Evolutionary conservation across 768 basidiomycete species (phyloP).

Genomic region (Strobilomyces echinocephalus): DNA sequence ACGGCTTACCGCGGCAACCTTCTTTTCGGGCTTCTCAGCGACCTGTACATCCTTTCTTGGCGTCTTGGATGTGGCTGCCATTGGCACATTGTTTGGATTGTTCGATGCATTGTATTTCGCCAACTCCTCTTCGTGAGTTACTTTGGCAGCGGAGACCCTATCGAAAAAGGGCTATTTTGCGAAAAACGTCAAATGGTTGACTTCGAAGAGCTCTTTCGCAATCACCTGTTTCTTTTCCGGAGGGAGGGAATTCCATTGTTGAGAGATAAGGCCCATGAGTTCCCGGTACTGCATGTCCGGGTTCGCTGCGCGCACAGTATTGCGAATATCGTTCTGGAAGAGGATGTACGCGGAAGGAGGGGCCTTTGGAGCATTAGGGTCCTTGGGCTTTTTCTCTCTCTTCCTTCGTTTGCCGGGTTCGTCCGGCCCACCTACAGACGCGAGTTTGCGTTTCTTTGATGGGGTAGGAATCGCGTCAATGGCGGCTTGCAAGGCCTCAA

Average conservation of each 20-base stretch:
- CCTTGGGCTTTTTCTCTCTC: conserved; percentile 61
- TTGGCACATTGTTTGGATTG: conserved; percentile 45
- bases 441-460: conserved; percentile 51
- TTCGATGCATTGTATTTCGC: conserved; percentile 58
- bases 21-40: conserved; percentile 26
- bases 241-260: conserved; percentile 67
- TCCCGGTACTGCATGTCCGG: conserved; percentile 68
- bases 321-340: conserved; percentile 89
- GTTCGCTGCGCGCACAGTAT: conserved; percentile 59
- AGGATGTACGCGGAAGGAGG: conserved; percentile 90
- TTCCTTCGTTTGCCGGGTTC: conserved; percentile 35
- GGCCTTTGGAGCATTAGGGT: conserved; percentile 92
- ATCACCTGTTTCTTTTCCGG: conserved; percentile 72
- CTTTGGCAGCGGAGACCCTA: conserved; percentile 54
- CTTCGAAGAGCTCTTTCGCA: conserved; percentile 2
- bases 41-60: conserved; percentile 24
- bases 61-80: conserved; percentile 38
- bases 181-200: background rate
- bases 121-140: conserved; percentile 59
- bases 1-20: conserved; percentile 20
- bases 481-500: conserved; percentile 26
- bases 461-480: conserved; percentile 30
- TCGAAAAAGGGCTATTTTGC: conserved; percentile 29
- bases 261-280: conserved; percentile 64
- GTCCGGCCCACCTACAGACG: conserved; percentile 26